Percentiles rank a stretch among this genome's conserved stretches.
Conservation (phyloP, 257 asterid genomes). For the Capsicum chinense region DNA sequence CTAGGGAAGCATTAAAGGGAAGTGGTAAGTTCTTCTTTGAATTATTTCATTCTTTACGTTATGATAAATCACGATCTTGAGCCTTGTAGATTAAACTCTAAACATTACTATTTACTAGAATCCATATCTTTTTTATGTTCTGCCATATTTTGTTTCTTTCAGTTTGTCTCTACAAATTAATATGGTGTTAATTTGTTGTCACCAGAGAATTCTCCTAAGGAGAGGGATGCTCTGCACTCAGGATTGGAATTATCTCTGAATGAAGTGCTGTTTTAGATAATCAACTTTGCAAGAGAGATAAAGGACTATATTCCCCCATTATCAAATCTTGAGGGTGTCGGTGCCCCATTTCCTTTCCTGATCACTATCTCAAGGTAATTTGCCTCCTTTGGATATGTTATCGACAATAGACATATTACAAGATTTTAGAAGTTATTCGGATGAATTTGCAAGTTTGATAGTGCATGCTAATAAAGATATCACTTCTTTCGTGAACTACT, state of each 20-base stretch:
- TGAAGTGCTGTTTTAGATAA: constrained; percentile 87
- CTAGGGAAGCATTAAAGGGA: too few species aligned
- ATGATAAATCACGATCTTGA: too few species aligned
- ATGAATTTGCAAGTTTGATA: background rate
- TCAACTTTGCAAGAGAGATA: constrained; percentile 88
- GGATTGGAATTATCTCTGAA: constrained; percentile 79
- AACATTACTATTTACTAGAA: too few species aligned
- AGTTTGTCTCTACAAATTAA: too few species aligned
- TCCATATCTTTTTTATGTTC: too few species aligned
- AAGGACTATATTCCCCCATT: constrained; percentile 91
- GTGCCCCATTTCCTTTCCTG: constrained; percentile 85
- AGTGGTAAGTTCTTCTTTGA: too few species aligned
- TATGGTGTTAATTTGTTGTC: background rate
- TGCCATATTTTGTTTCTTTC: too few species aligned
- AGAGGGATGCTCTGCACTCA: constrained; percentile 72
- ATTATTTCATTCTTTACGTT: too few species aligned
- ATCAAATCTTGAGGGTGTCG: constrained; percentile 65
- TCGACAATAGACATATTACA: background rate
- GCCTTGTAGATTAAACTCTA: too few species aligned
- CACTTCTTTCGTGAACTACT: background rate
- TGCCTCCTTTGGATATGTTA: constrained; percentile 16
- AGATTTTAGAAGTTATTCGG: background rate
- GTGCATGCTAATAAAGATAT: background rate
- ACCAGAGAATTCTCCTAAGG: constrained; percentile 61
- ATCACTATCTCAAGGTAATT: constrained; percentile 86